Evolutionary conservation across 495 filamentous ascomycete genomes (phyloP).

Genomic region (Annulohypoxylon maeteangense): DNA sequence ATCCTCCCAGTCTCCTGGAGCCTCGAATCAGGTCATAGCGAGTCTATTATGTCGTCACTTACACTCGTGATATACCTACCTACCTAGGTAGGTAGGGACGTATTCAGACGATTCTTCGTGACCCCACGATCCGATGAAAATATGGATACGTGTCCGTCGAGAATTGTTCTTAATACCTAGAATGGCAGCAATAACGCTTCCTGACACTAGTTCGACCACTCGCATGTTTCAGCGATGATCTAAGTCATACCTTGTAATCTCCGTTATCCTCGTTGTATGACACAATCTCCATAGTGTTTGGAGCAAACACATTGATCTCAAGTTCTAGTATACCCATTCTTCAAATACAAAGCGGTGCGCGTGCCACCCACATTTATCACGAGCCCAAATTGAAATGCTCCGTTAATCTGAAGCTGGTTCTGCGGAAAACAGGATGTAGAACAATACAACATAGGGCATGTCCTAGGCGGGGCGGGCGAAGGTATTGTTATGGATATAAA

Average conservation of each 20-base stretch:
- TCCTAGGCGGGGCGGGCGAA: neutral
- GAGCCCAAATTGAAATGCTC: slow-evolving; percentile 27
- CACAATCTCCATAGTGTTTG: slow-evolving; percentile 31
- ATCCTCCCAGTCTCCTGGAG: neutral
- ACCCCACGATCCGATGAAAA: slow-evolving; percentile 3
- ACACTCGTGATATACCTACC: neutral
- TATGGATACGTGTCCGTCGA: neutral
- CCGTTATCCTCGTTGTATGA: slow-evolving; percentile 26
- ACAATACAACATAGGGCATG: slow-evolving; percentile 4
- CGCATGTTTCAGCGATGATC: slow-evolving; percentile 34
- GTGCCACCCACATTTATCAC: slow-evolving; percentile 17
- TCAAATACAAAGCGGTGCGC: slow-evolving; percentile 18
- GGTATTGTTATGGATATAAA: slow-evolving; percentile 32
- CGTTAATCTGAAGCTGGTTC: slow-evolving; percentile 27
- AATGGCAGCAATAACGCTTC: slow-evolving; percentile 36
- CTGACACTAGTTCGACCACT: slow-evolving; percentile 33
- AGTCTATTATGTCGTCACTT: neutral
- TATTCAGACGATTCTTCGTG: neutral
- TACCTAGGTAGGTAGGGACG: no score
- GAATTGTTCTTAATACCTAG: neutral
- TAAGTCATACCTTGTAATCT: slow-evolving; percentile 43
- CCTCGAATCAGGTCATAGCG: neutral
- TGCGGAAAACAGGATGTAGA: neutral
- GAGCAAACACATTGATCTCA: slow-evolving; percentile 36
- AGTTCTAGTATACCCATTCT: slow-evolving; percentile 15